These are phyloP conservation scores for Melaleuca alternifolia DNA, from an alignment of 345 rosid genomes.

Conservation along the genomic window DNA sequence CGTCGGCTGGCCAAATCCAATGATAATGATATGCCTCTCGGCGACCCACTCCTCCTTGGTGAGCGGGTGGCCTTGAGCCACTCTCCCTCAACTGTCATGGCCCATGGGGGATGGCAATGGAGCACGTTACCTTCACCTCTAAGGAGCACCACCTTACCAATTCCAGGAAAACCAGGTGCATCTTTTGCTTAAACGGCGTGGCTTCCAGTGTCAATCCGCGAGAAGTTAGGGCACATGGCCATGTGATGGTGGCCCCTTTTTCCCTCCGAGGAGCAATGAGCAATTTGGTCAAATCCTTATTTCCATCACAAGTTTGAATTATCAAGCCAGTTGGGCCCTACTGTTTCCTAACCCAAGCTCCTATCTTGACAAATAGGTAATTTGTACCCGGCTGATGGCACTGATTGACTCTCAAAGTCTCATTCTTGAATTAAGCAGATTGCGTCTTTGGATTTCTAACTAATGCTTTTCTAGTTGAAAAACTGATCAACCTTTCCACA, in stretches of 20 bases:
- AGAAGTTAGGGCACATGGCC: neutral
- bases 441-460: neutral
- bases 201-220: neutral
- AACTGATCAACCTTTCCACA: neutral
- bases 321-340: neutral
- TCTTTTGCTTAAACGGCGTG: neutral
- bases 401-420: neutral
- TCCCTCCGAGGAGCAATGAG: neutral
- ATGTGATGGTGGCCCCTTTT: neutral
- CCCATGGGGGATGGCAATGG: neutral
- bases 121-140: neutral
- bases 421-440: neutral
- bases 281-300: neutral
- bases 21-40: neutral
- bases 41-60: neutral
- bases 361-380: neutral
- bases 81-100: neutral
- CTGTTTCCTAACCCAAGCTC: neutral
- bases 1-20: neutral
- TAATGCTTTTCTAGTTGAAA: neutral
- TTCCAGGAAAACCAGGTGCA: neutral
- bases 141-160: neutral
- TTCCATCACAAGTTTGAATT: neutral
- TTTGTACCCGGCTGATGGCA: neutral
- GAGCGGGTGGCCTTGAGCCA: neutral